phyloP scores from a whole-genome alignment of 495 filamentous ascomycete genomes.

The Recurvomyces mirabilis region DNA sequence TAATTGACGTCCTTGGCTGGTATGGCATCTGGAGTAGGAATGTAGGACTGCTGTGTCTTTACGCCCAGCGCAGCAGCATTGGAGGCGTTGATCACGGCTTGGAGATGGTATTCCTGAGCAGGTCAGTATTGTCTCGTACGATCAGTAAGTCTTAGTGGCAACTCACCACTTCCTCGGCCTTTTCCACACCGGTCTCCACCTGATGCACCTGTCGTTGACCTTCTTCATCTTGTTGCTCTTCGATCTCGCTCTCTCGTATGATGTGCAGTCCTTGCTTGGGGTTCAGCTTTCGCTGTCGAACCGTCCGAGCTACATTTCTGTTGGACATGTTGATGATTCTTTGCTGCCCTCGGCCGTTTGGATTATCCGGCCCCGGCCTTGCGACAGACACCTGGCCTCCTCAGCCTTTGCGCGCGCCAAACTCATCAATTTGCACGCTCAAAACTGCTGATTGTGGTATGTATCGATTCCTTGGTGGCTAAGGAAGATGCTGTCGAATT shows the following conservation, averaged over 20 bases:
- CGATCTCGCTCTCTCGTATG: constrained; percentile 80
- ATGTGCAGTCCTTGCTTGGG: constrained; percentile 77
- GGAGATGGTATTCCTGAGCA: constrained; percentile 96
- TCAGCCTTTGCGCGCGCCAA: neutral
- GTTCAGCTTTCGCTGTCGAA: constrained; percentile 80
- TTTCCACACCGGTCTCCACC: constrained; percentile 94
- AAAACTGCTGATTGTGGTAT: constrained; percentile 21
- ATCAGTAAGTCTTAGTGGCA: neutral
- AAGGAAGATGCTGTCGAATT: neutral
- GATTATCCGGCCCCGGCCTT: neutral
- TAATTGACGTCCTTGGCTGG: constrained; percentile 59
- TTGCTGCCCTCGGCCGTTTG: neutral
- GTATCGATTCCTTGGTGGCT: constrained; percentile 6
- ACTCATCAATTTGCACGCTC: neutral
- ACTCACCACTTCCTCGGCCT: constrained; percentile 92
- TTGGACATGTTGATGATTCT: constrained; percentile 19
- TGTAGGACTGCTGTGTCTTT: constrained; percentile 56
- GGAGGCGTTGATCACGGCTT: constrained; percentile 73
- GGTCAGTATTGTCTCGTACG: too few relatives aligned
- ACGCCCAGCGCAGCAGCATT: constrained; percentile 54
- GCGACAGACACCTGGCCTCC: constrained; percentile 10
- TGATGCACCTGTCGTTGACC: constrained; percentile 55
- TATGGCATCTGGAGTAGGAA: constrained; percentile 79
- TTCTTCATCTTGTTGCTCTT: constrained; percentile 48
- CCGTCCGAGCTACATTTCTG: constrained; percentile 20